Evolutionary conservation across 495 filamentous ascomycete genomes (phyloP).

Genomic region (Neurospora sp.): DNA sequence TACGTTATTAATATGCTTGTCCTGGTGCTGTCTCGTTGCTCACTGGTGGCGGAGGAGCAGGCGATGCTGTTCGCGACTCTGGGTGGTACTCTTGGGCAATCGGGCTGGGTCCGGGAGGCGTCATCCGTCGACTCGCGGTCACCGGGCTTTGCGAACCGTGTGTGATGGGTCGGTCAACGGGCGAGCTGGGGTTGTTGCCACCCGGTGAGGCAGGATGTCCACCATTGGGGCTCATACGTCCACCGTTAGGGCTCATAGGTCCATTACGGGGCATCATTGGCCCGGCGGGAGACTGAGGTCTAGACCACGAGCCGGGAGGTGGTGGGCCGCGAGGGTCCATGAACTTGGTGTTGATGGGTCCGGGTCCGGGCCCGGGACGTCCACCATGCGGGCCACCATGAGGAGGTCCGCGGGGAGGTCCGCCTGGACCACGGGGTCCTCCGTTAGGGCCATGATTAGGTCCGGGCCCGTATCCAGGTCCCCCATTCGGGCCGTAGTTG

Average conservation of each 20-base stretch:
- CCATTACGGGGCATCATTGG: slow-evolving; percentile 31
- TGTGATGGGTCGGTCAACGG: neutral
- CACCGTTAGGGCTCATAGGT: slow-evolving; percentile 25
- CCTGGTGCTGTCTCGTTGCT: slow-evolving; percentile 38
- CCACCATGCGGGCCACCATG: slow-evolving; percentile 18
- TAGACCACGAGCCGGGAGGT: slow-evolving; percentile 18
- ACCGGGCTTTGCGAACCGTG: slow-evolving; percentile 24
- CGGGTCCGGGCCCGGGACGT: neutral
- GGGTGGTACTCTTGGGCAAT: slow-evolving; percentile 40
- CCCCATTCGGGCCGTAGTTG: slow-evolving; percentile 13
- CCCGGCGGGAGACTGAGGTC: slow-evolving; percentile 10
- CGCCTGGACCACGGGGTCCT: neutral
- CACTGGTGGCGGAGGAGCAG: slow-evolving; percentile 22
- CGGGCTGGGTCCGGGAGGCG: slow-evolving; percentile 50
- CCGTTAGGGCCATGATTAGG: neutral
- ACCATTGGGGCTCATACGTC: slow-evolving; percentile 9
- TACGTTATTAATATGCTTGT: slow-evolving; percentile 33
- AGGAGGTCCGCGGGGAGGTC: neutral
- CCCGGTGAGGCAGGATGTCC: neutral
- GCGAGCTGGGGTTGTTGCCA: neutral
- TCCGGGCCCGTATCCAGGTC: neutral
- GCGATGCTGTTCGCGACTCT: slow-evolving; percentile 3
- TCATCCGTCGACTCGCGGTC: slow-evolving; percentile 31
- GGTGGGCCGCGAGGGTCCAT: neutral
- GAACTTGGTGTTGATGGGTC: neutral